Conservation (phyloP, 1,284 basidiomycete species). For the Melampsora americana region DNA sequence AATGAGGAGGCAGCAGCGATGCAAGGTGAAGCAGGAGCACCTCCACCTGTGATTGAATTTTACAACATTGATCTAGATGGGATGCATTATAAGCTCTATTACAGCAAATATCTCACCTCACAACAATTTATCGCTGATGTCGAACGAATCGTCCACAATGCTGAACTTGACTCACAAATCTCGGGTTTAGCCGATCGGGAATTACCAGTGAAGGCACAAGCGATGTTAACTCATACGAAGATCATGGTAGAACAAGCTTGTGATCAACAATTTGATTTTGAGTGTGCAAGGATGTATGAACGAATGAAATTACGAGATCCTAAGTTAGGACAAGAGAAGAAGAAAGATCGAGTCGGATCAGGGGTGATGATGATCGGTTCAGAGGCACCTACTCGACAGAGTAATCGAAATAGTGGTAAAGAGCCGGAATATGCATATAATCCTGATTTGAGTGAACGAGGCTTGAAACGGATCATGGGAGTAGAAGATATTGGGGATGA, state of each 20-base stretch:
- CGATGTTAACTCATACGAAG: slow-evolving; percentile 81
- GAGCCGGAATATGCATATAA: slow-evolving; percentile 60
- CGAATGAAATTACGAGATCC: slow-evolving; percentile 70
- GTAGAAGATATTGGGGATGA: slow-evolving; percentile 17
- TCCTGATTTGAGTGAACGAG: slow-evolving; percentile 44
- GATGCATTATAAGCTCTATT: slow-evolving; percentile 82
- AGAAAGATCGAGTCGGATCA: slow-evolving; percentile 57
- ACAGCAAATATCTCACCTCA: slow-evolving; percentile 80
- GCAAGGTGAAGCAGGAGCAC: slow-evolving; percentile 5
- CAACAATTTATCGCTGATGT: slow-evolving; percentile 84
- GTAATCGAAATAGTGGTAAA: slow-evolving; percentile 64
- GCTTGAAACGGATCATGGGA: slow-evolving; percentile 33
- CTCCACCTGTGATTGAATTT: slow-evolving; percentile 51
- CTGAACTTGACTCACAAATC: slow-evolving; percentile 60
- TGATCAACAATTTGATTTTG: slow-evolving; percentile 73
- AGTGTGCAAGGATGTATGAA: slow-evolving; percentile 83
- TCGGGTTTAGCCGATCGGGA: slow-evolving; percentile 46
- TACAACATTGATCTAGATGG: slow-evolving; percentile 84
- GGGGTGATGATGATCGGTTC: slow-evolving; percentile 53
- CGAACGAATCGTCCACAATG: slow-evolving; percentile 82
- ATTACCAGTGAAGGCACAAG: slow-evolving; percentile 65
- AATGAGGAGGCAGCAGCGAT: slow-evolving; percentile 12
- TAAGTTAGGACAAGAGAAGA: slow-evolving; percentile 61
- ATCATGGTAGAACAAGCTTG: slow-evolving; percentile 80
- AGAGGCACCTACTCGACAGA: slow-evolving; percentile 64